These are phyloP conservation scores for Thuja plicata DNA, from an alignment of 83 land plant genomes.

Conservation along the genomic window DNA sequence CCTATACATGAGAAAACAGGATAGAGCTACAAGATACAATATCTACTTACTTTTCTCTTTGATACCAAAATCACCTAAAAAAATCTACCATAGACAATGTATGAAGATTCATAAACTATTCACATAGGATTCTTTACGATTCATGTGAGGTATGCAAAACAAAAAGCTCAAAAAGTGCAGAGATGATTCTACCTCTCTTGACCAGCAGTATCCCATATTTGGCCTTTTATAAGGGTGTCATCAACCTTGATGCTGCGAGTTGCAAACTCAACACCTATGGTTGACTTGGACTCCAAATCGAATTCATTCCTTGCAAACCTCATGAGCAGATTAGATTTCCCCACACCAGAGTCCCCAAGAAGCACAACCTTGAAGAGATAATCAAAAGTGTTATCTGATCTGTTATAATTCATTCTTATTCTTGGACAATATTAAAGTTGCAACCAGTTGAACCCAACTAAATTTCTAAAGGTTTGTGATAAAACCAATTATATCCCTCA, in stretches of 20 bases:
- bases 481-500: not conserved
- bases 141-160: not conserved
- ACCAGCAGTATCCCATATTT: constrained; percentile 63
- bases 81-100: not conserved
- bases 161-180: not conserved
- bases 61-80: not conserved
- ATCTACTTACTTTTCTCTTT: too few species aligned
- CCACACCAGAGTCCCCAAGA: constrained; percentile 4
- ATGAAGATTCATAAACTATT: not conserved
- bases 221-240: constrained; percentile 38
- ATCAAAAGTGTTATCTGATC: not conserved
- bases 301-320: not conserved
- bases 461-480: not conserved
- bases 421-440: not conserved
- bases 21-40: not conserved
- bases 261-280: not conserved
- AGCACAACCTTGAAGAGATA: constrained; percentile 7
- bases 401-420: not conserved
- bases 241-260: not conserved
- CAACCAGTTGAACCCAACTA: not conserved
- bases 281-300: not conserved
- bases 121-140: not conserved
- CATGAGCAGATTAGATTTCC: not conserved
- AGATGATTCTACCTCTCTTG: constrained; percentile 40
- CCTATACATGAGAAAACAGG: not conserved